These are phyloP conservation scores for Euryodendron excelsum DNA, from an alignment of 148 eudicot species.

Conservation along the genomic window DNA sequence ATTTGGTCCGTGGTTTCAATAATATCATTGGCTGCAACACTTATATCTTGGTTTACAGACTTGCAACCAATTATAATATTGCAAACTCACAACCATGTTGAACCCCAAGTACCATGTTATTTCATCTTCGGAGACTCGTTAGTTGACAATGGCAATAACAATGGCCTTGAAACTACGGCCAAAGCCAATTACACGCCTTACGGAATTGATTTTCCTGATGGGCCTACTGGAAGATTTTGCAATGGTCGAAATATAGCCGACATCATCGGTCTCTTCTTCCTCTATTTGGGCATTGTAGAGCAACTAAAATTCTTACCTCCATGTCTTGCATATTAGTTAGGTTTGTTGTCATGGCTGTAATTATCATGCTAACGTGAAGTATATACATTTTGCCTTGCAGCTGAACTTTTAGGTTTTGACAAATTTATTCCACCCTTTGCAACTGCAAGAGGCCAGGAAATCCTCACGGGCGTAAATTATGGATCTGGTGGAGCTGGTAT, in stretches of 20 bases:
- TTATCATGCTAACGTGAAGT: neutral
- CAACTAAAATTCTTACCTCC: neutral
- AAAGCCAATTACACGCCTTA: slow-evolving; percentile 39
- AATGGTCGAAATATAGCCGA: slow-evolving; percentile 30
- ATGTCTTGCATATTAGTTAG: neutral
- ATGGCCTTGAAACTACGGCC: slow-evolving; percentile 16
- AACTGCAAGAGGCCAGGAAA: neutral
- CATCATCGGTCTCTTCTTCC: slow-evolving; percentile 20
- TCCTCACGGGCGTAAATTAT: slow-evolving; percentile 18
- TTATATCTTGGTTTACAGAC: too few relatives aligned
- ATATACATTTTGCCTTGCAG: neutral
- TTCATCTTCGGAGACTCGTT: slow-evolving; percentile 45
- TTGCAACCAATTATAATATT: too few relatives aligned
- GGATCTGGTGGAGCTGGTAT: slow-evolving; percentile 19
- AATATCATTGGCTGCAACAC: too few relatives aligned
- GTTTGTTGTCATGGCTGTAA: neutral
- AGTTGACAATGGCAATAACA: slow-evolving; percentile 42
- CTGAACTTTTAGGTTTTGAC: slow-evolving; percentile 15
- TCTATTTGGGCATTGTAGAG: neutral
- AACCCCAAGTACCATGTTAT: slow-evolving; percentile 35
- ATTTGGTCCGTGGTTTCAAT: neutral
- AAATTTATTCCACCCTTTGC: slow-evolving; percentile 9
- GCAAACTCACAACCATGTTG: neutral
- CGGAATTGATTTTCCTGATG: slow-evolving; percentile 40
- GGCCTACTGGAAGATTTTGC: slow-evolving; percentile 31